These are phyloP conservation scores for Suhomyces sp. DNA, from an alignment of 805 yeast species.

Conservation along the genomic window DNA sequence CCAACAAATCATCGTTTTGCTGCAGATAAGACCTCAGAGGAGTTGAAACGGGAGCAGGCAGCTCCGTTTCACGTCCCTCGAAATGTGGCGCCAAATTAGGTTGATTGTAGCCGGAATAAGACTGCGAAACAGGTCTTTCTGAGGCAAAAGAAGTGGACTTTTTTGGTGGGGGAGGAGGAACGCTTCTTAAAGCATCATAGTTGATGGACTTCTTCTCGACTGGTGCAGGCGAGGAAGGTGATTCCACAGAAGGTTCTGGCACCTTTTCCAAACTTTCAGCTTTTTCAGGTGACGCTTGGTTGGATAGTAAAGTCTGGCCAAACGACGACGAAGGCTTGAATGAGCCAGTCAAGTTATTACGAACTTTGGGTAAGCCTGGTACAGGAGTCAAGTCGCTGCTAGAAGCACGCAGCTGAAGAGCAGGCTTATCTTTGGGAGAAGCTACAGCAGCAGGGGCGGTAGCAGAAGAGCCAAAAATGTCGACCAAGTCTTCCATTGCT, in stretches of 20 bases:
- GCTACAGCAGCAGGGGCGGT: slow-evolving; percentile 15
- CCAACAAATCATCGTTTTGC: slow-evolving; percentile 48
- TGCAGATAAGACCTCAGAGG: not conserved
- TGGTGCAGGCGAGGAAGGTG: slow-evolving; percentile 13
- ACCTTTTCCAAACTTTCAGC: slow-evolving; percentile 33
- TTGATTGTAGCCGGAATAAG: not conserved
- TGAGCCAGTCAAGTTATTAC: slow-evolving; percentile 33
- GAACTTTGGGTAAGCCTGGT: slow-evolving; percentile 31
- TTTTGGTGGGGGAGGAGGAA: slow-evolving; percentile 42
- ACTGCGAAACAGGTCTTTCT: slow-evolving; percentile 13
- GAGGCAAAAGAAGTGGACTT: slow-evolving; percentile 10
- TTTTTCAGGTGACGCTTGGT: slow-evolving; percentile 18
- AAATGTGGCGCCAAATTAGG: not conserved
- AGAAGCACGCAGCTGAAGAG: slow-evolving; percentile 25
- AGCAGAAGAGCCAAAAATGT: slow-evolving; percentile 34
- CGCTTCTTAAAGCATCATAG: slow-evolving; percentile 50
- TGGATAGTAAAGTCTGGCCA: slow-evolving; percentile 65
- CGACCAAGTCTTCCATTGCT: slow-evolving; percentile 65
- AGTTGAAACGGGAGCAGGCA: not conserved
- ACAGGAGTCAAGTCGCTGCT: slow-evolving; percentile 31
- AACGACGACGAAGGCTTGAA: slow-evolving; percentile 84
- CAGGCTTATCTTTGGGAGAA: slow-evolving; percentile 7
- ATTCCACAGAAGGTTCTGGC: slow-evolving; percentile 15
- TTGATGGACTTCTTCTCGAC: slow-evolving; percentile 28
- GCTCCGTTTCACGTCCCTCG: not conserved